Evolutionary conservation across 2,329 filamentous ascomycete genomes (phyloP).

Genomic region (Blastomyces parvus): DNA sequence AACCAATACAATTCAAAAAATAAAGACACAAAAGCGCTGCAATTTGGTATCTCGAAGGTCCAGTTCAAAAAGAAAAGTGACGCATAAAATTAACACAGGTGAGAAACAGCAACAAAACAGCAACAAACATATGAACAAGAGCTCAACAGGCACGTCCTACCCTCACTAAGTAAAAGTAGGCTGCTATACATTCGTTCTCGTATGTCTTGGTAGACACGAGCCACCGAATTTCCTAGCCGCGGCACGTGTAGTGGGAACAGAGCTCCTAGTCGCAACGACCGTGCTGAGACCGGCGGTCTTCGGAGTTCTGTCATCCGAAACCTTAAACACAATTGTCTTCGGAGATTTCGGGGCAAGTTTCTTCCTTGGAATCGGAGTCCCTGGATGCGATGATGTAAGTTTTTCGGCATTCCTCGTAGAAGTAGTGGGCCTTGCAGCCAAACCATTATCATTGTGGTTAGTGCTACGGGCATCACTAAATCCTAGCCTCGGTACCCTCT

Average conservation of each 20-base stretch:
- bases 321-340: constrained; percentile 12
- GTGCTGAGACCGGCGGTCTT: neutral
- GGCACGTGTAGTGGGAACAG: neutral
- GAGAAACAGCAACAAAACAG: neutral
- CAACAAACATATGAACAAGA: neutral
- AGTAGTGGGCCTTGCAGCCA: neutral
- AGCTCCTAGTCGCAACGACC: neutral
- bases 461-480: constrained; percentile 11
- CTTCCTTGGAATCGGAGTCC: constrained; percentile 25
- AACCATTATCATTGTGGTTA: constrained; percentile 13
- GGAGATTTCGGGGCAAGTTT: constrained; percentile 30
- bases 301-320: constrained; percentile 6
- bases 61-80: neutral
- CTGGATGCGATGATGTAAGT: constrained; percentile 11
- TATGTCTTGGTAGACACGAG: constrained; percentile 4
- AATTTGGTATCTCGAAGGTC: neutral
- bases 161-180: neutral
- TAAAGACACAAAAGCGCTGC: neutral
- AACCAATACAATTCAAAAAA: neutral
- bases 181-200: neutral
- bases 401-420: neutral
- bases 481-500: constrained; percentile 15
- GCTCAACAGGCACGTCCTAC: neutral
- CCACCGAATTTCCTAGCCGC: neutral
- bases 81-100: neutral